Evolutionary conservation across 345 rosid species (phyloP).

Genomic region (Geranium rotundifolium): DNA sequence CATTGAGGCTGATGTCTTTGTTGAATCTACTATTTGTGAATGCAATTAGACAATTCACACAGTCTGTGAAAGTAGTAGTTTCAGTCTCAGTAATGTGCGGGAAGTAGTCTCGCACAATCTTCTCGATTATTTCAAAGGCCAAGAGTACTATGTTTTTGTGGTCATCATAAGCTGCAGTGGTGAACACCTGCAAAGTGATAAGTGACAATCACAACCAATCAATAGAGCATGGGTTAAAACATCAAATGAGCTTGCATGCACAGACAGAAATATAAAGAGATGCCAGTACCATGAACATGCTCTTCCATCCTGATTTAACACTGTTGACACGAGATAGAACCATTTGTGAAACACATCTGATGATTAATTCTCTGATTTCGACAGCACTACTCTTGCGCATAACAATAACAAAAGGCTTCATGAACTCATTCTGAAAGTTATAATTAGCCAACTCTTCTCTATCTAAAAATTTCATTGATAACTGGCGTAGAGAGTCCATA

Average conservation of each 20-base stretch:
- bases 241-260: neutral
- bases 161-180: conserved; percentile 98
- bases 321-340: conserved; percentile 91
- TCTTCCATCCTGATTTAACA: conserved; percentile 99
- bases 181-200: conserved; percentile 61
- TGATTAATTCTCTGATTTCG: conserved; percentile 93
- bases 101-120: conserved; percentile 89
- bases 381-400: conserved; percentile 98
- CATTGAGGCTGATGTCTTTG: conserved; percentile 86
- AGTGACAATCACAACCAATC: conserved; percentile 3
- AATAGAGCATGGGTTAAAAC: neutral
- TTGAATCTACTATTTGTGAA: conserved; percentile 93
- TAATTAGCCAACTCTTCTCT: conserved; percentile 96
- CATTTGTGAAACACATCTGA: conserved; percentile 98
- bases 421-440: conserved; percentile 95
- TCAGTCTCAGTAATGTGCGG: conserved; percentile 98
- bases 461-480: conserved; percentile 93
- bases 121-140: conserved; percentile 95
- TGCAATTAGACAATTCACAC: conserved; percentile 94
- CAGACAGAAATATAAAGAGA: conserved; percentile 5
- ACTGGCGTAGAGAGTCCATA: conserved; percentile 94
- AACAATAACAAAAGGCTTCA: conserved; percentile 98
- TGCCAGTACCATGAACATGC: conserved; percentile 93
- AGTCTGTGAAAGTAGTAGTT: conserved; percentile 97
- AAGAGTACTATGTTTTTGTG: conserved; percentile 90